phyloP scores from a whole-genome alignment of 2,329 filamentous ascomycete species.

The Clathrospora elynae region DNA sequence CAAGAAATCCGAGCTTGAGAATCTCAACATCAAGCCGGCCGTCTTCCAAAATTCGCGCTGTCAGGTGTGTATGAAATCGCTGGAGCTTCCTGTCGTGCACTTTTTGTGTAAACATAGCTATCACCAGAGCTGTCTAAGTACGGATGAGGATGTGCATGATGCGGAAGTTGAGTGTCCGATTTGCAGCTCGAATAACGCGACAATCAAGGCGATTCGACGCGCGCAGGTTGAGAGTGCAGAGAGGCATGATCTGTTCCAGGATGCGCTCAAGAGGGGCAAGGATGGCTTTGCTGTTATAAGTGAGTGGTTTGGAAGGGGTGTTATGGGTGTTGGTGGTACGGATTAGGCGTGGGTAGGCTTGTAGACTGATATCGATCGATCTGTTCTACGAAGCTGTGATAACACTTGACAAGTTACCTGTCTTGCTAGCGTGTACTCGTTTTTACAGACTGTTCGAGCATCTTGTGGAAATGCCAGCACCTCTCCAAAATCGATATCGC shows the following conservation, averaged over 20 bases:
- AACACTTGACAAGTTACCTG: too few relatives aligned
- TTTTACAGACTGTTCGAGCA: too few relatives aligned
- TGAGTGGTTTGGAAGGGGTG: constrained; percentile 92
- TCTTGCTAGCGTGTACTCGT: too few relatives aligned
- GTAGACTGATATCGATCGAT: too few relatives aligned
- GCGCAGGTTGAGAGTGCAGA: constrained; percentile 86
- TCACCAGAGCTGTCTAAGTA: constrained; percentile 85
- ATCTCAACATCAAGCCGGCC: constrained; percentile 77
- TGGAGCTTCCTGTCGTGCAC: constrained; percentile 90
- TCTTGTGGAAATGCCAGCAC: too few relatives aligned
- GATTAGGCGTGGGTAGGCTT: constrained; percentile 33
- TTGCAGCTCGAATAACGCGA: constrained; percentile 82
- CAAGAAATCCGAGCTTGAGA: constrained; percentile 77
- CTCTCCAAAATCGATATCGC: too few relatives aligned
- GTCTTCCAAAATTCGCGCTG: constrained; percentile 92
- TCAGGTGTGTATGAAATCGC: constrained; percentile 73
- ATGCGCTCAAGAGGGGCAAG: constrained; percentile 74
- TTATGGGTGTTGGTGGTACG: constrained; percentile 67
- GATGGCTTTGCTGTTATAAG: constrained; percentile 90
- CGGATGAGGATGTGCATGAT: constrained; percentile 63
- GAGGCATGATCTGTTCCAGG: constrained; percentile 86
- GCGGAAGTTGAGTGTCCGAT: constrained; percentile 79
- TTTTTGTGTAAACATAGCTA: constrained; percentile 98
- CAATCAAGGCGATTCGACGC: constrained; percentile 82
- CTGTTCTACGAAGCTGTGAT: too few relatives aligned